Conservation (phyloP, 257 asterid genomes). For the Eucommia ulmoides region DNA sequence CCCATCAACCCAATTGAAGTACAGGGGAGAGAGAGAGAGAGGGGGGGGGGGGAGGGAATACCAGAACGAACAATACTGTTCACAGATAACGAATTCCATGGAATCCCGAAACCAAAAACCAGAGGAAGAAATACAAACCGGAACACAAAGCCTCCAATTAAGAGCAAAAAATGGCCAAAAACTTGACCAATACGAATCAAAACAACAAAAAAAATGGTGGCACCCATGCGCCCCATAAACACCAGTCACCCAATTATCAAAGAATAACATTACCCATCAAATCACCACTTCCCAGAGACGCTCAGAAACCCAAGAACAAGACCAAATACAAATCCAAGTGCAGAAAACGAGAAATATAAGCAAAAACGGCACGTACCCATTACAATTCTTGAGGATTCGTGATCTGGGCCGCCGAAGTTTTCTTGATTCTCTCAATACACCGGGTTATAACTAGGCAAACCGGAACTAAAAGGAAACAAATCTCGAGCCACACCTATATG, state of each 20-base stretch:
- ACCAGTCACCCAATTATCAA: background rate
- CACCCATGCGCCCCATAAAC: background rate
- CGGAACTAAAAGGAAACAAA: constrained; percentile 2
- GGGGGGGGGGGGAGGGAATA: constrained; percentile 1
- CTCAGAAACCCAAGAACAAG: background rate
- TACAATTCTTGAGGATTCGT: constrained; percentile 19
- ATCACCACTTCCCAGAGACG: background rate
- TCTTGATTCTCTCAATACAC: constrained; percentile 16
- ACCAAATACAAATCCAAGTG: background rate
- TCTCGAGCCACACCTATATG: constrained; percentile 8
- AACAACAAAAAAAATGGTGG: background rate
- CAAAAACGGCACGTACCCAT: constrained; percentile 33
- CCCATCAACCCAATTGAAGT: background rate
- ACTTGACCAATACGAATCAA: background rate
- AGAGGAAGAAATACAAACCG: background rate
- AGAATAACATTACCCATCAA: background rate
- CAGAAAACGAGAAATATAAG: constrained; percentile 1
- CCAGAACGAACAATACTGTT: constrained; percentile 3
- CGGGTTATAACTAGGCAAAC: background rate
- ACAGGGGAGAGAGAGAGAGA: background rate
- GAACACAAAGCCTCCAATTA: background rate
- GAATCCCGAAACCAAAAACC: constrained; percentile 4
- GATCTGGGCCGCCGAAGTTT: constrained; percentile 12
- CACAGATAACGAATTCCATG: constrained; percentile 5
- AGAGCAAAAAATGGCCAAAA: background rate